Base-by-base conservation (phyloP, 2,329 filamentous ascomycete species). In the Colletotrichum sojae region DNA sequence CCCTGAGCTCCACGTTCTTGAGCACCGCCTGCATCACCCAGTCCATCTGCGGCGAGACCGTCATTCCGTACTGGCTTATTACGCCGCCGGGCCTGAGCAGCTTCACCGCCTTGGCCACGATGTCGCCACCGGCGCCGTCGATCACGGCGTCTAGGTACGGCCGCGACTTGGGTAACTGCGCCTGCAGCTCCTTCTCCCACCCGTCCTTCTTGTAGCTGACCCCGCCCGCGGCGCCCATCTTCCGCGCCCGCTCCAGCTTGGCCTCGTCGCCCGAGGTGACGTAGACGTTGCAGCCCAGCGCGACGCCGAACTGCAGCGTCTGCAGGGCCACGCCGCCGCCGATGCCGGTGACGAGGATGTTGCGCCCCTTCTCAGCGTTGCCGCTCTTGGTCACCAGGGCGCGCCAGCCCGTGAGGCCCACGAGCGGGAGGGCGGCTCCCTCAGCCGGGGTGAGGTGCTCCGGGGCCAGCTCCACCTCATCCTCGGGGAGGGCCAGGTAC, bases 41-140 rank as follows among this genome's bases (percentile, higher is more conserved):
- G 59, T 93, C 90, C 91, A 97, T 95, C 82, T 92, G 94, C 1
- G 95, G 95, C 0, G 86, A 84, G 2, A 93, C 83, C 0, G 95
- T 98, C 95, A 98, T 98, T 70, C 96, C 95, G 78, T 98, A 98
- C 73, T 91, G 85, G 2, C 91, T 88, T 68, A 98, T 91, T n/a
- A 95, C 86, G 63, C 95, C 96, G 6, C 96, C 95, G 1, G 87
- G 80, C 88, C 94, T 95, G 60, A 98, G 83, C 60, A 97, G 76
- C 76, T 84, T 90, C 54, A 85, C 82, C 1, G 89, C 87, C 78
- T 90, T 92, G 45, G 85, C 83, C n/a, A 97, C 88, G 51, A 97
- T 85, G 80, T 97, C 91, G 1, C 94, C 95, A 3, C 95, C 95
- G 0, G 95, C 95, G 2, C 96, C 95, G 80, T 98, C 96, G 73